A percentile compares a stretch with the other conserved stretches of the same genome.
Conservation (phyloP, 2,329 filamentous ascomycete species). For the Magnaporthiopsis incrustans region DNA sequence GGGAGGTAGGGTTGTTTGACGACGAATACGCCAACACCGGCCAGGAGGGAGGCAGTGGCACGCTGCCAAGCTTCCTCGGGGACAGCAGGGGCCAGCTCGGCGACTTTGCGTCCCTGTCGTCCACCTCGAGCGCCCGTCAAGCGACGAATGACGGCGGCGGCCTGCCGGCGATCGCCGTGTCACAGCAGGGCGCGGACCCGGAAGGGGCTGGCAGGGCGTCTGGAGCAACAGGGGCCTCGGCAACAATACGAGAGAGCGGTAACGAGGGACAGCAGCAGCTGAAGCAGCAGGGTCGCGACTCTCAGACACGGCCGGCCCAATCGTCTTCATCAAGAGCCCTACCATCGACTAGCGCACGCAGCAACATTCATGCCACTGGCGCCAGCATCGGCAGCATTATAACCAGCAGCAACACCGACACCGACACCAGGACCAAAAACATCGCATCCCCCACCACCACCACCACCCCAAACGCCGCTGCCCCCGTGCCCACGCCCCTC, state of each 20-base stretch:
- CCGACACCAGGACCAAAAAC: constrained; percentile 12
- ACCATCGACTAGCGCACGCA: not conserved
- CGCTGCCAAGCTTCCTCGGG: not conserved
- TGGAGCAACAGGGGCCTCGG: not conserved
- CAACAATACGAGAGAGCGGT: not conserved
- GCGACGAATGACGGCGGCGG: not conserved
- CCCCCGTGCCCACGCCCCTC: constrained; percentile 4
- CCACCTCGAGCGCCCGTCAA: not conserved
- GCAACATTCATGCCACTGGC: constrained; percentile 8
- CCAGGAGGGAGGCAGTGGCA: constrained; percentile 14
- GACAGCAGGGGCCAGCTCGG: not conserved
- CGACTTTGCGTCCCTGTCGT: not conserved
- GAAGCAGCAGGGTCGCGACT: not conserved
- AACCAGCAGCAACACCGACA: constrained; percentile 5
- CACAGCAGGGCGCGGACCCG: not conserved
- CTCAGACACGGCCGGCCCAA: too few species aligned
- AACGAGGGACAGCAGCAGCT: constrained; percentile 5
- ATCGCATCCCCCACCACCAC: constrained; percentile 2
- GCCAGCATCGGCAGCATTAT: constrained; percentile 10
- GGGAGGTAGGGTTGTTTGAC: constrained; percentile 37
- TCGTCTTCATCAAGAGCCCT: too few species aligned
- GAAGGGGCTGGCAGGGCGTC: not conserved
- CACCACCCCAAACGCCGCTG: not conserved
- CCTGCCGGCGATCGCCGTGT: too few species aligned
- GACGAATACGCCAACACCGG: constrained; percentile 19